These are phyloP conservation scores for Pythium oligandrum DNA, from an alignment of 352 stramenopile genomes.

Conservation along the genomic window DNA sequence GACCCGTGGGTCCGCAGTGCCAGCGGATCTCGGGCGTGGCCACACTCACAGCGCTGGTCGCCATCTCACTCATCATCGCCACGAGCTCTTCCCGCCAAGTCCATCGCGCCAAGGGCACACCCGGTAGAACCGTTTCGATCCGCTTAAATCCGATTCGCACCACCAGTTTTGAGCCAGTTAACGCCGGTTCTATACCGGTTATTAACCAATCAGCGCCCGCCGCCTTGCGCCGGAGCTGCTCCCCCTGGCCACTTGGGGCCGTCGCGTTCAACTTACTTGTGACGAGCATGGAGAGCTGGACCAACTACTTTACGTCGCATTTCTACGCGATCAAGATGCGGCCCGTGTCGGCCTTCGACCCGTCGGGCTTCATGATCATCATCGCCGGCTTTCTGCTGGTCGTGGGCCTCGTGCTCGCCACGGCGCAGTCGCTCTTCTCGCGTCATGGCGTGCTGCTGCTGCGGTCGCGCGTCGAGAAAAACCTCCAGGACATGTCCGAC, in stretches of 20 bases:
- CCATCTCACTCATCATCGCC: background rate
- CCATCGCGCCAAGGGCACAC: too few species aligned
- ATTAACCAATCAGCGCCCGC: too few species aligned
- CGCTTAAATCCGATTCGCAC: too few species aligned
- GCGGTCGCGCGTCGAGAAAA: constrained; percentile 61
- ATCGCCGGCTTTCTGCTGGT: constrained; percentile 61
- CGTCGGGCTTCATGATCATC: constrained; percentile 83
- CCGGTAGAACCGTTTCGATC: too few species aligned
- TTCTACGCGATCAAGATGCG: constrained; percentile 83
- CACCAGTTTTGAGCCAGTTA: too few species aligned
- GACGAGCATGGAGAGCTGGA: constrained; percentile 59
- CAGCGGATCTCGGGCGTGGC: constrained; percentile 82
- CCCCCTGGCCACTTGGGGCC: too few species aligned
- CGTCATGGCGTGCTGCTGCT: constrained; percentile 30
- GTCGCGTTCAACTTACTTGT: too few species aligned
- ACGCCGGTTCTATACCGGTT: too few species aligned
- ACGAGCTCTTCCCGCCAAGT: too few species aligned
- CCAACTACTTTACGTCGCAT: constrained; percentile 69
- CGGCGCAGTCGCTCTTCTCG: constrained; percentile 36
- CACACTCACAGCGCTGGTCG: constrained; percentile 34
- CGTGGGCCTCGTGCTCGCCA: constrained; percentile 54
- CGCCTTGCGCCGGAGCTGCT: too few species aligned
- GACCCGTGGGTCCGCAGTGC: constrained; percentile 79
- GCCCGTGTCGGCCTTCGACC: constrained; percentile 78
- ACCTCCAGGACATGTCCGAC: constrained; percentile 71